These are phyloP conservation scores for Lentinus brumalis DNA, from an alignment of 768 basidiomycete species.

Conservation along the genomic window DNA sequence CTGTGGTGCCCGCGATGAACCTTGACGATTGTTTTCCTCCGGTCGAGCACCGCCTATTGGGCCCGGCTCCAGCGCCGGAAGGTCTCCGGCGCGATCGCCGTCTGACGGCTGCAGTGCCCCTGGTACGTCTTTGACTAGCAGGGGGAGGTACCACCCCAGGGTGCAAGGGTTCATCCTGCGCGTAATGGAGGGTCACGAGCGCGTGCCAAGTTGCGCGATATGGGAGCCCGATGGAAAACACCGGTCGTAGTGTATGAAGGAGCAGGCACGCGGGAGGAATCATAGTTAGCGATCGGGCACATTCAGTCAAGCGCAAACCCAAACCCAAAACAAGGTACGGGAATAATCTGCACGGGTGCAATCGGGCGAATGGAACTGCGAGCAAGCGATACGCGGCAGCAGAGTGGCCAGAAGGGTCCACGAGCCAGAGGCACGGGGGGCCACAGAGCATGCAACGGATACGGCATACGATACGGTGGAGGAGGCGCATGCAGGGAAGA, in stretches of 20 bases:
- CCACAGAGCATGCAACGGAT: background rate
- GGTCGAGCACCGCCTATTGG: slow-evolving; percentile 2
- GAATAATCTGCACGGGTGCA: background rate
- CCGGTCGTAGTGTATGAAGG: slow-evolving; percentile 7
- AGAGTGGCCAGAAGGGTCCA: slow-evolving; percentile 1
- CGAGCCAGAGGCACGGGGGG: background rate
- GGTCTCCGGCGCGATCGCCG: slow-evolving; percentile 23
- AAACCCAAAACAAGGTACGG: background rate
- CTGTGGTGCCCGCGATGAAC: background rate
- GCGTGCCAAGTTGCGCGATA: background rate
- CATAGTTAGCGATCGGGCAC: slow-evolving; percentile 8
- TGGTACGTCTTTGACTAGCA: slow-evolving; percentile 70
- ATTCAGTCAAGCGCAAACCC: slow-evolving; percentile 6
- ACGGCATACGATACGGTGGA: slow-evolving; percentile 1
- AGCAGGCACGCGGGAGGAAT: background rate
- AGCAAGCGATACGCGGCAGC: background rate
- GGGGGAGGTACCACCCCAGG: slow-evolving; percentile 91
- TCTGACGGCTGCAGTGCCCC: slow-evolving; percentile 65
- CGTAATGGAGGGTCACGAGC: background rate
- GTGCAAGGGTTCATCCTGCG: slow-evolving; percentile 94
- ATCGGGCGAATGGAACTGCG: background rate
- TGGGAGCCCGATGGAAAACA: background rate
- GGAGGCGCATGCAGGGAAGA: background rate
- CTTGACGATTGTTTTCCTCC: background rate
- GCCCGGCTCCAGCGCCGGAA: background rate